phyloP scores from a whole-genome alignment of 495 filamentous ascomycete species.

The Penicillium silybi region DNA sequence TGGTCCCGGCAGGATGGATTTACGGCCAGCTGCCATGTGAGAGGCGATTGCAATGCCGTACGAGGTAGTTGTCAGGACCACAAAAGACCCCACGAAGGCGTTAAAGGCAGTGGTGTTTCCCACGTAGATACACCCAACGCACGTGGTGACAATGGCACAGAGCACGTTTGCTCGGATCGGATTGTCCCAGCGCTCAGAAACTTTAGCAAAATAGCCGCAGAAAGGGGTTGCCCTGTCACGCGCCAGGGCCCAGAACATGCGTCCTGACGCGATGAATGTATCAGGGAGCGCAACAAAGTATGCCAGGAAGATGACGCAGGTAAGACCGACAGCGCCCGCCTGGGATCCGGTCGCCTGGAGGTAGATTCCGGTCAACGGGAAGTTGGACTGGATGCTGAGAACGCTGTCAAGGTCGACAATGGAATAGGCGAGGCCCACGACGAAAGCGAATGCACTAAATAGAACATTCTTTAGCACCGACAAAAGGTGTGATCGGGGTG shows the following conservation, averaged over 20 bases:
- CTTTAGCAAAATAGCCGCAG: conserved; percentile 38
- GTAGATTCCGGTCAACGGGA: too few relatives aligned
- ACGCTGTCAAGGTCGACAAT: too few relatives aligned
- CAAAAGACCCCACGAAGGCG: conserved; percentile 8
- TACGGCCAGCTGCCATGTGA: conserved; percentile 5
- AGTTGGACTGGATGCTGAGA: too few relatives aligned
- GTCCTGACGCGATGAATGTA: too few relatives aligned
- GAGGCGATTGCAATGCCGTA: conserved; percentile 5
- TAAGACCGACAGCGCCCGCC: too few relatives aligned
- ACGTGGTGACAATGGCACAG: neutral
- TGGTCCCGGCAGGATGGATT: conserved; percentile 1
- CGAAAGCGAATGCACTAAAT: too few relatives aligned
- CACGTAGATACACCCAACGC: conserved; percentile 6
- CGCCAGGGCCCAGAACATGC: conserved; percentile 48
- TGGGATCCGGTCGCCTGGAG: too few relatives aligned
- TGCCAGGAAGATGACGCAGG: too few relatives aligned
- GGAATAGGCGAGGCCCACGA: too few relatives aligned
- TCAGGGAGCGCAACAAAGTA: too few relatives aligned
- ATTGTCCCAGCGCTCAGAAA: conserved; percentile 3
- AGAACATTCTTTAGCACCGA: too few relatives aligned
- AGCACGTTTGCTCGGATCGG: conserved; percentile 3
- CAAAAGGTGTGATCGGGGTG: too few relatives aligned
- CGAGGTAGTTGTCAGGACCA: conserved; percentile 5
- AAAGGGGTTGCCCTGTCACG: conserved; percentile 56
- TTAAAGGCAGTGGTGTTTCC: conserved; percentile 4